Evolutionary conservation across 495 filamentous ascomycete species (phyloP).

Genomic region (Penicillium taxi): DNA sequence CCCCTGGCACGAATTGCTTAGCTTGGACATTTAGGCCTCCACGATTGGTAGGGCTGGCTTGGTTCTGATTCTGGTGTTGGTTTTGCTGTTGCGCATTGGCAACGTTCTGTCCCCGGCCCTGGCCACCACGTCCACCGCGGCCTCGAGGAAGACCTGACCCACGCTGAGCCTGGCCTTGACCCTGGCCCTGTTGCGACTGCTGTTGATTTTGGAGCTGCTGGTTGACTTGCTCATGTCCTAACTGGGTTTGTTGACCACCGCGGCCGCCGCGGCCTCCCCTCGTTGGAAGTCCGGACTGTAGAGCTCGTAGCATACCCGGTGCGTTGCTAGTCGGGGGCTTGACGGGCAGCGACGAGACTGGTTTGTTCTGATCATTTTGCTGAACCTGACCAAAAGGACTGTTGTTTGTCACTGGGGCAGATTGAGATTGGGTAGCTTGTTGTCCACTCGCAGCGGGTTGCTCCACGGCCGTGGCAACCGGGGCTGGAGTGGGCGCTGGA

Average conservation of each 20-base stretch:
- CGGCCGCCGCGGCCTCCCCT: slow-evolving; percentile 30
- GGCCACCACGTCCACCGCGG: slow-evolving; percentile 33
- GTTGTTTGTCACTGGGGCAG: background rate
- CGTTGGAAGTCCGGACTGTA: slow-evolving; percentile 47
- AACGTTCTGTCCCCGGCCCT: slow-evolving; percentile 39
- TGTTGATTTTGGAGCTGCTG: slow-evolving; percentile 18
- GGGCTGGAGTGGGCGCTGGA: slow-evolving; percentile 12
- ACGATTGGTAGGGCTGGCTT: slow-evolving; percentile 27
- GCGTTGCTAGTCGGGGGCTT: slow-evolving; percentile 35
- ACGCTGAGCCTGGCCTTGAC: slow-evolving; percentile 18
- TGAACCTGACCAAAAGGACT: slow-evolving; percentile 31
- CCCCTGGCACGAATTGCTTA: slow-evolving; percentile 53
- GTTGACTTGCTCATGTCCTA: slow-evolving; percentile 27
- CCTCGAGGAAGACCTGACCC: slow-evolving; percentile 40
- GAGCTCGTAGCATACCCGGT: slow-evolving; percentile 28
- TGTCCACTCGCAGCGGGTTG: slow-evolving; percentile 8
- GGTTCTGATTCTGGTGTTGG: slow-evolving; percentile 22
- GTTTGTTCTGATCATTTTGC: slow-evolving; percentile 21
- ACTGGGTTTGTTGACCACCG: slow-evolving; percentile 25
- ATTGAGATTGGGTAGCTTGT: background rate
- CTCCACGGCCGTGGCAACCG: slow-evolving; percentile 10
- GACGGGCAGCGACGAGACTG: slow-evolving; percentile 23
- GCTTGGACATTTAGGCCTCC: slow-evolving; percentile 45
- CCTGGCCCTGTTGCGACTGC: slow-evolving; percentile 16
- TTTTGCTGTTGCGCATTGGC: slow-evolving; percentile 13